These are phyloP conservation scores for Talaromyces verruculosus DNA, from an alignment of 2,329 filamentous ascomycete genomes.

Conservation along the genomic window DNA sequence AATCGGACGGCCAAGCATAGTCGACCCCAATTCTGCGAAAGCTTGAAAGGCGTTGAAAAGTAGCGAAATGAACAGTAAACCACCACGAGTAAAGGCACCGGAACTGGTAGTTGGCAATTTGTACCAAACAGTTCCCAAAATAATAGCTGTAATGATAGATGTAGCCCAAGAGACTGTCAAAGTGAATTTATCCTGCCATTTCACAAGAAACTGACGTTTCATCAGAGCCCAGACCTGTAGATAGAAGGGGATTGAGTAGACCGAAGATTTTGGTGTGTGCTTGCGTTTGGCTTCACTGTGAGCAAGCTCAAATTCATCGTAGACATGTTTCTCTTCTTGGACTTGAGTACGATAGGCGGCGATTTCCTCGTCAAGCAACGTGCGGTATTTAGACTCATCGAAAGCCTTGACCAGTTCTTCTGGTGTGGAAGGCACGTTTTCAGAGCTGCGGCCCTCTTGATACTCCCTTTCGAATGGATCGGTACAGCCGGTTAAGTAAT, in stretches of 20 bases:
- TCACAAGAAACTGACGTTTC: conserved; percentile 80
- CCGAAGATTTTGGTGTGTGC: conserved; percentile 67
- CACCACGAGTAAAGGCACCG: conserved; percentile 77
- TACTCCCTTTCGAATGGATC: conserved; percentile 82
- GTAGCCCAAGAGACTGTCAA: conserved; percentile 71
- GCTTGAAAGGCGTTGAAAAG: conserved; percentile 87
- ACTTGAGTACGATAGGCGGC: conserved; percentile 64
- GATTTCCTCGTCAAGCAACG: conserved; percentile 65
- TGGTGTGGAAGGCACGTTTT: conserved; percentile 67
- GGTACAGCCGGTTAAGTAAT: conserved; percentile 79
- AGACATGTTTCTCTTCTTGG: conserved; percentile 62
- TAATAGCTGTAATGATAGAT: conserved; percentile 70
- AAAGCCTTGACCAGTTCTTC: conserved; percentile 70
- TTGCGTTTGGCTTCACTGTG: conserved; percentile 62
- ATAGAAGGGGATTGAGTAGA: conserved; percentile 81
- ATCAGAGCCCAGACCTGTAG: conserved; percentile 80
- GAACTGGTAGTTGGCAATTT: conserved; percentile 63
- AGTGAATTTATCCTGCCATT: conserved; percentile 82
- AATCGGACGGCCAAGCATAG: conserved; percentile 73
- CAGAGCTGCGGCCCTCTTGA: conserved; percentile 62
- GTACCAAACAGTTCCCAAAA: conserved; percentile 77
- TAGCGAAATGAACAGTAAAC: conserved; percentile 75
- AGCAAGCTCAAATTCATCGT: conserved; percentile 62
- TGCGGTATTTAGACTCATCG: conserved; percentile 61
- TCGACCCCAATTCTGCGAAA: conserved; percentile 71